phyloP scores from a whole-genome alignment of 2,329 filamentous ascomycete species.

The Colletotrichum shisoi region DNA sequence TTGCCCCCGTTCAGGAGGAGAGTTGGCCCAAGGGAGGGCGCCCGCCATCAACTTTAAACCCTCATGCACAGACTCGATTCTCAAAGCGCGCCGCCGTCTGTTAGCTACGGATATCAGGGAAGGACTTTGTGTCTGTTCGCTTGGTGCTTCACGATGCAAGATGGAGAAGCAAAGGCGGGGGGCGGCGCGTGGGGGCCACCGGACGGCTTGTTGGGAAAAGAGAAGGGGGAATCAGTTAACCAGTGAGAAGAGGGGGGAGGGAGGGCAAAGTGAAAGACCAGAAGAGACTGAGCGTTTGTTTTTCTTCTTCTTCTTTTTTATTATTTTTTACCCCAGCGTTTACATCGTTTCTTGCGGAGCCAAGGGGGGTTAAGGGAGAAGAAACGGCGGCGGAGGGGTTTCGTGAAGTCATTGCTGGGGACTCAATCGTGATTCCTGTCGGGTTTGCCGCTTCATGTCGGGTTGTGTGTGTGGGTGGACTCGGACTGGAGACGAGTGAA shows the following conservation, averaged over 20 bases:
- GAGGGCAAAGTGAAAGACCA: too few relatives aligned
- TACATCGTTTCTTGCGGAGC: neutral
- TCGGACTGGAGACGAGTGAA: neutral
- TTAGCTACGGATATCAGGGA: neutral
- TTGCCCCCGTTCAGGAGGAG: neutral
- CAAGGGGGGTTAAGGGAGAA: neutral
- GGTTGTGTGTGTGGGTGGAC: constrained; percentile 10
- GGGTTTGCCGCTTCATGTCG: constrained; percentile 5
- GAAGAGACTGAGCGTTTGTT: neutral
- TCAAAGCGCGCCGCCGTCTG: constrained; percentile 5
- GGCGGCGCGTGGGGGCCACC: neutral
- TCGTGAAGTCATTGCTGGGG: constrained; percentile 5
- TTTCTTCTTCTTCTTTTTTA: neutral
- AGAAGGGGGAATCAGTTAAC: too few relatives aligned
- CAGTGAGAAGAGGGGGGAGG: neutral
- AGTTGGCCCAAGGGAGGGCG: too few relatives aligned
- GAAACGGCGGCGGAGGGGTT: neutral
- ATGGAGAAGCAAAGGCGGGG: neutral
- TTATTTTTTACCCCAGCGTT: neutral
- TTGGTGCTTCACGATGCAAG: neutral
- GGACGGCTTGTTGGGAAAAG: neutral
- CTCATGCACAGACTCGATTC: neutral
- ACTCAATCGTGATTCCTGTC: neutral
- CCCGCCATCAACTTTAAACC: neutral
- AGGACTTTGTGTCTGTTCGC: neutral